Conservation (phyloP, 2,329 filamentous ascomycete species). For the Ceratocystiopsis sp. region DNA sequence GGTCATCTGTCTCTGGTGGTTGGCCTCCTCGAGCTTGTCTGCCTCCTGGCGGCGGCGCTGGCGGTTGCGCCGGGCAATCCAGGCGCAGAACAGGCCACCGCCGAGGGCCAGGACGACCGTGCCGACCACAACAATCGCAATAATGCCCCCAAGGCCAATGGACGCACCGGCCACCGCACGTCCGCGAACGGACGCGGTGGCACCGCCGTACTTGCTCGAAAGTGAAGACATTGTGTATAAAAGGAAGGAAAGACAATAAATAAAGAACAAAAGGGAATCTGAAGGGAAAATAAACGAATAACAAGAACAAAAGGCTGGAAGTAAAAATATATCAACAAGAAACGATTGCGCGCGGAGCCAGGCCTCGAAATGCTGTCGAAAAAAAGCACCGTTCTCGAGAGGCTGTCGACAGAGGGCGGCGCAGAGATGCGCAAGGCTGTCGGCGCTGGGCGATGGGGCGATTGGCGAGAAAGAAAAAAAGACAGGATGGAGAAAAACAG, state of each 20-base stretch:
- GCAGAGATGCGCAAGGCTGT: too few relatives aligned
- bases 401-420: too few relatives aligned
- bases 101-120: constrained; percentile 26
- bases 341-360: too few relatives aligned
- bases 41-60: not conserved
- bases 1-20: constrained; percentile 4
- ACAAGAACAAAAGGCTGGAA: not conserved
- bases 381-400: too few relatives aligned
- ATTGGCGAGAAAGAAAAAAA: not conserved
- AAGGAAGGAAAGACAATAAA: not conserved
- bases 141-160: constrained; percentile 15
- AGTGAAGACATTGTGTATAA: not conserved
- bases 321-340: too few relatives aligned
- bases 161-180: not conserved
- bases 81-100: constrained; percentile 26
- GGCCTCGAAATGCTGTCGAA: too few relatives aligned
- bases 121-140: constrained; percentile 31
- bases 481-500: not conserved
- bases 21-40: not conserved
- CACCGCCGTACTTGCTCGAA: too few relatives aligned
- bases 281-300: not conserved
- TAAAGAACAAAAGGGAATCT: not conserved
- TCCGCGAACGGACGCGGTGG: not conserved
- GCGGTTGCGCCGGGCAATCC: constrained; percentile 14
- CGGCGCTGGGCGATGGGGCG: not conserved